Evolutionary conservation across 768 basidiomycete species (phyloP), one percentile per base, ranked within the genome.

Genomic region (Lactarius vividus): DNA sequence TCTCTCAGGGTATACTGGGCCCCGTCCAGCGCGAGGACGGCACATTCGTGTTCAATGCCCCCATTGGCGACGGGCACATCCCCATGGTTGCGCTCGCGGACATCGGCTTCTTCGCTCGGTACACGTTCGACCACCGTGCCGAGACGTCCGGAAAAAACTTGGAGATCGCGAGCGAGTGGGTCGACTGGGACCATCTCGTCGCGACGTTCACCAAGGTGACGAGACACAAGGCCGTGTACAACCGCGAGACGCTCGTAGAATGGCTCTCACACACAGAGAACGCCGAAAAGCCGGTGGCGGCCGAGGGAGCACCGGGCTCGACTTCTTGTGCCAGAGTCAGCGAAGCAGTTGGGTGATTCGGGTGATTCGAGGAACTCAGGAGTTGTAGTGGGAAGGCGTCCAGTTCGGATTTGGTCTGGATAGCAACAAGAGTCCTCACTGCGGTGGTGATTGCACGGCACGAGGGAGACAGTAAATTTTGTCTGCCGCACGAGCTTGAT

Each of bases 41-140:
- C 28, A 76, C 73, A 2, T 69, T 70, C 56, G 72, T 74, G 54
- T 76, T 76, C 64, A 70, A 70, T 15, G 67, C 67, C 15, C 73
- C 75, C 2, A 63, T 76, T 46, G 69, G 69, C 15, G 55, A 72
- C n/a, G 74, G 74, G 4, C 70, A 67, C 35, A 68, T 73, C 13
- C 74, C 75, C 37, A 64, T 75, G 65, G 68, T 75, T 55, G 73
- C 74, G 13, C 74, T 77, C 26, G 53, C 59, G 11, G 76, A 77
- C 64, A n/a, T n/a, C n/a, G n/a, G n/a, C n/a, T n/a, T n/a, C n/a
- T n/a, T n/a, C n/a, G n/a, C n/a, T n/a, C n/a, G 74, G 23, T 73
- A 72, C 67, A 72, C 73, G 5, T 76, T 77, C 69, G 74, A 77
- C 66, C 52, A 75, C 59, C 74, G 71, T 42, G 63, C 42, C 39